Evolutionary conservation across 2,329 filamentous ascomycete genomes (phyloP).

Genomic region (Tolypocladium capitatum): DNA sequence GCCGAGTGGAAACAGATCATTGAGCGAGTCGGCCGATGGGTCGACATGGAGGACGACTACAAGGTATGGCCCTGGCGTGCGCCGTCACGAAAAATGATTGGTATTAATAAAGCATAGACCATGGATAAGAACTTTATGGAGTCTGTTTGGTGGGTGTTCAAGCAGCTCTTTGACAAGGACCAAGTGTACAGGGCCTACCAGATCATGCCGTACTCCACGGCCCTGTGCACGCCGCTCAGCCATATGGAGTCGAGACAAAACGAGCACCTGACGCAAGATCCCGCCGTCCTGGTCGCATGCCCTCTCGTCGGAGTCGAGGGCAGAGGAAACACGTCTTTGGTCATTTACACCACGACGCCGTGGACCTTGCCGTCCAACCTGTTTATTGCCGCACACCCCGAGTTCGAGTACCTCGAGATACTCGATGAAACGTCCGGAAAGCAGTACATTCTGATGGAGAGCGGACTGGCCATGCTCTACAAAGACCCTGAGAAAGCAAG

Average conservation of each 20-base stretch:
- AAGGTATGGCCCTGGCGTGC: constrained; percentile 40
- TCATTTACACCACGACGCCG: constrained; percentile 68
- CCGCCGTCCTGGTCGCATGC: constrained; percentile 78
- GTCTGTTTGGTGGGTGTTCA: constrained; percentile 93
- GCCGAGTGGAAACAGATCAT: constrained; percentile 79
- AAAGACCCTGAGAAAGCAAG: constrained; percentile 95
- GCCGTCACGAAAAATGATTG: no score
- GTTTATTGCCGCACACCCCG: constrained; percentile 63
- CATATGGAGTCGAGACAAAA: constrained; percentile 93
- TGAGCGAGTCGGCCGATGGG: constrained; percentile 83
- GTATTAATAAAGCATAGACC: constrained; percentile 36
- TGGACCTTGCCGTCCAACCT: constrained; percentile 74
- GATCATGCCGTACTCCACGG: constrained; percentile 92
- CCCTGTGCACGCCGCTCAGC: constrained; percentile 74
- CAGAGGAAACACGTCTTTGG: constrained; percentile 44
- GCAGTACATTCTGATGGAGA: constrained; percentile 74
- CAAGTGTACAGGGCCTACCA: constrained; percentile 81
- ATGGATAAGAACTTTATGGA: constrained; percentile 95
- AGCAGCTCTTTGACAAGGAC: constrained; percentile 79
- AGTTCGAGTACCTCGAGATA: constrained; percentile 81
- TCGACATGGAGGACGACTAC: constrained; percentile 96
- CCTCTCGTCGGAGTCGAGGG: constrained; percentile 53
- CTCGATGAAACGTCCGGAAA: constrained; percentile 70
- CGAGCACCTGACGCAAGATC: constrained; percentile 86
- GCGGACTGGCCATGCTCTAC: constrained; percentile 69